Evolutionary conservation across 306 rosid species (phyloP).

Genomic region (Rosa rugosa): DNA sequence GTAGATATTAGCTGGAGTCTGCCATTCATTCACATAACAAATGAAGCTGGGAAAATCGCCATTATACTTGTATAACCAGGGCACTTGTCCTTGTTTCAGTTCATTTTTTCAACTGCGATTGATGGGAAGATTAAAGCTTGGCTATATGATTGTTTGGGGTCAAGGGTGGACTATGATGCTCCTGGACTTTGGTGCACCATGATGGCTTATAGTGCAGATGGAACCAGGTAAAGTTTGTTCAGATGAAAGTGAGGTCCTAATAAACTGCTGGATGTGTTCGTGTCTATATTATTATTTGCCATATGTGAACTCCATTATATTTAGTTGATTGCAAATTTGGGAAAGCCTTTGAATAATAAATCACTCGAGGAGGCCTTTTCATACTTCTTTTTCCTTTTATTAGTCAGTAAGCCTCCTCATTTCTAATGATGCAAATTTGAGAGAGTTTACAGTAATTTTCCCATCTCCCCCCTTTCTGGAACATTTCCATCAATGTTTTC

Average conservation of each 20-base stretch:
- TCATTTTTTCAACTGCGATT: constrained; percentile 44
- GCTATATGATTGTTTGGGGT: constrained; percentile 44
- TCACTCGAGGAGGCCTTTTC: neutral
- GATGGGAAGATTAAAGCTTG: constrained; percentile 51
- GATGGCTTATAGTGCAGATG: constrained; percentile 53
- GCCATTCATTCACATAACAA: neutral
- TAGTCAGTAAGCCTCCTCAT: neutral
- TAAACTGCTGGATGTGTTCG: neutral
- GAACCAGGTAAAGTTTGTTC: constrained; percentile 37
- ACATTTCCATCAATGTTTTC: neutral
- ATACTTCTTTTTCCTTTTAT: neutral
- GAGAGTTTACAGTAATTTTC: neutral
- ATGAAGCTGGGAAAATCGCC: neutral
- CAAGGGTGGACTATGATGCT: constrained; percentile 49
- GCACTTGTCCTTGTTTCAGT: constrained; percentile 25
- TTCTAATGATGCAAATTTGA: neutral
- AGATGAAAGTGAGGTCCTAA: neutral
- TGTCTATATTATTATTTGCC: neutral
- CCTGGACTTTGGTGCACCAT: constrained; percentile 52
- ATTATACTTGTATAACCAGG: neutral
- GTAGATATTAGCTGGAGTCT: constrained; percentile 7
- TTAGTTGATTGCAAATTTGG: neutral
- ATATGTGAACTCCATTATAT: neutral
- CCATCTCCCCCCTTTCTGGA: neutral
- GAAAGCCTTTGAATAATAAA: neutral